These are phyloP conservation scores for Chiua sp. DNA, from an alignment of 1,284 basidiomycete species.

Conservation along the genomic window DNA sequence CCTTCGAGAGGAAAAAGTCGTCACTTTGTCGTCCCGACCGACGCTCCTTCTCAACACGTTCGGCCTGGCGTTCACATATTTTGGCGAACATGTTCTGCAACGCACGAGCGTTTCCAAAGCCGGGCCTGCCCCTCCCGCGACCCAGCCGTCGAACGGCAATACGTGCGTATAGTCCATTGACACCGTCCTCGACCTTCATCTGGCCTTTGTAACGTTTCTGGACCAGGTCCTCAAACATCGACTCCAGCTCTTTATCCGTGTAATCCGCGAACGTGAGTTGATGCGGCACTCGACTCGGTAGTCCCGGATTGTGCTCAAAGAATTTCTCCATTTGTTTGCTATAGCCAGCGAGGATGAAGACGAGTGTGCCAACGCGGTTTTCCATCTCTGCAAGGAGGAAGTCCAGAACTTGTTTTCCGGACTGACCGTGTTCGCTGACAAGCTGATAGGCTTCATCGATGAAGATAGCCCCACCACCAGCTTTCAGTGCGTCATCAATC, in stretches of 20 bases:
- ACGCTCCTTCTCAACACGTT: slow-evolving; percentile 47
- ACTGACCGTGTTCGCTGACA: slow-evolving; percentile 47
- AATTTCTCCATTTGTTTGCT: slow-evolving; percentile 74
- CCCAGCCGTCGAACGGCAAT: slow-evolving; percentile 61
- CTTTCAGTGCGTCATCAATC: slow-evolving; percentile 51
- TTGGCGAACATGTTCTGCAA: slow-evolving; percentile 53
- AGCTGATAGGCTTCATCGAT: slow-evolving; percentile 75
- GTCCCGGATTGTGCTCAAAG: slow-evolving; percentile 74
- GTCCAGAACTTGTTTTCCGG: slow-evolving; percentile 63
- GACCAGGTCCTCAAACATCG: slow-evolving; percentile 56
- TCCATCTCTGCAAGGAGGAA: slow-evolving; percentile 76
- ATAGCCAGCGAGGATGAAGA: slow-evolving; percentile 74
- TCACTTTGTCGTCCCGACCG: slow-evolving; percentile 44
- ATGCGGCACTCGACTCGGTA: slow-evolving; percentile 67
- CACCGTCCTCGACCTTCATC: slow-evolving; percentile 62
- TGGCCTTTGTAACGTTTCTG: slow-evolving; percentile 49
- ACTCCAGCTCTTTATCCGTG: slow-evolving; percentile 54
- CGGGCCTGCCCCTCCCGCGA: slow-evolving; percentile 53
- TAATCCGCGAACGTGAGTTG: slow-evolving; percentile 67
- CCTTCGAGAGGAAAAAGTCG: slow-evolving; percentile 52
- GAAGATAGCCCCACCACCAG: slow-evolving; percentile 67
- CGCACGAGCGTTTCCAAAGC: slow-evolving; percentile 70
- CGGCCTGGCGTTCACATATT: slow-evolving; percentile 55
- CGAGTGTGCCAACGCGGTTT: slow-evolving; percentile 64
- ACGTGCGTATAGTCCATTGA: slow-evolving; percentile 58